phyloP scores from a whole-genome alignment of 1,139 yeast species.

The Suhomyces coccinellae region DNA sequence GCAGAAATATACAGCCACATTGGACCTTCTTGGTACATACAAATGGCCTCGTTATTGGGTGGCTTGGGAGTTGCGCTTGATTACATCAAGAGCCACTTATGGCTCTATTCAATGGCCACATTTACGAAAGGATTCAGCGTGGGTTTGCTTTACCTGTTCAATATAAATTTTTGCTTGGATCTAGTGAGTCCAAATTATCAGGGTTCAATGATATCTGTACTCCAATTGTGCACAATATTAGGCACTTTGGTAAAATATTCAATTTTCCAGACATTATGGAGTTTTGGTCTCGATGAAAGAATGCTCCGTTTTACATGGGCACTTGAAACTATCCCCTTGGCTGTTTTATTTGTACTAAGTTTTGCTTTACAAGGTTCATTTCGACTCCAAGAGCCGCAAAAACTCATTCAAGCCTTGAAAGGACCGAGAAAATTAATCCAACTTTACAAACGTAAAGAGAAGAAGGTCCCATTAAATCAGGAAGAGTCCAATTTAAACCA shows the following conservation, averaged over 20 bases:
- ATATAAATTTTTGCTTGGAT: neutral
- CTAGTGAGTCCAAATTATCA: neutral
- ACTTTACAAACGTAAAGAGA: no score
- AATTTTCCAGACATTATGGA: neutral
- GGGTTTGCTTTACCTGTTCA: neutral
- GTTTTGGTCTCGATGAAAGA: neutral
- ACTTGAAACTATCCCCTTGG: neutral
- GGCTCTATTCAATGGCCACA: neutral
- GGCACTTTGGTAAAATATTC: neutral
- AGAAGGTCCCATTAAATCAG: no score
- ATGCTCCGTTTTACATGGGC: neutral
- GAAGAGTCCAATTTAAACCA: neutral
- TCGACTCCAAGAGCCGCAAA: neutral
- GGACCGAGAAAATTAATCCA: no score
- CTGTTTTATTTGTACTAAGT: constrained; percentile 13
- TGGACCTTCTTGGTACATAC: neutral
- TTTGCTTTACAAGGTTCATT: neutral
- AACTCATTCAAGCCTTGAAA: no score
- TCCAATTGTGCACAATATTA: neutral
- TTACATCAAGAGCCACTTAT: neutral
- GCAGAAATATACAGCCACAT: neutral
- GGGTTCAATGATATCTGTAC: neutral
- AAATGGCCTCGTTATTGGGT: neutral
- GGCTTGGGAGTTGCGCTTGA: neutral
- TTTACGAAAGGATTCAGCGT: neutral